Base-by-base conservation (phyloP, 2,329 filamentous ascomycete genomes). In the Penicillium oxalicum region DNA sequence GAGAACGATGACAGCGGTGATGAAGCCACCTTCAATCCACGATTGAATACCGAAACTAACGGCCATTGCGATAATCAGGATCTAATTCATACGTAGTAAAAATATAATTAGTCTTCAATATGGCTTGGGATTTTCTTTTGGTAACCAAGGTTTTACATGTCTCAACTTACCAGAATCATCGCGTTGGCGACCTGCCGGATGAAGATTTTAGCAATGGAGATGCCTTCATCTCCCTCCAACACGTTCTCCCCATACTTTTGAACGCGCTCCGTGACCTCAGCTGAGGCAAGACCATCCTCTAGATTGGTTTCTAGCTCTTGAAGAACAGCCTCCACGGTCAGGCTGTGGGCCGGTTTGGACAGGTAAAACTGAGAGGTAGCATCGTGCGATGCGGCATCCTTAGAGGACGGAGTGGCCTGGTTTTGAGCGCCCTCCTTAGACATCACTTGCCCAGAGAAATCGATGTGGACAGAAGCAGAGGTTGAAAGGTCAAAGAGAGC, bases 1-100 rank as follows among this genome's bases (percentile, higher is more conserved):
- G 34, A 81, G 69, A 3, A 74, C 61, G 51, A 83, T 82, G 57
- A 83, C 78, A 4, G 77, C 79, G 7, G 73, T 73, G 50, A 83
- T 79, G 42, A 82, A 80, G 45, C 76, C 79, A 24, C 78, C 79
- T 69, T 82, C 79, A 46, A 82, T 76, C 61, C 74, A 81, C 50
- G 80, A 78, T 33, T 73, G 65, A 25, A 80, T 77, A 32, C 77
- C 79, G 59, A 77, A 78, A 61, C 75, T 77, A 44, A 79, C 74
- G 49, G 82, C 83, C 82, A 87, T 88, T 58, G 87, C 86, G 62
- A 88, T 82, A 60, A 89, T 78, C 56, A 91, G 83, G 50, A 88
- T 84, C 84, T 88, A 57, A 47, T 78, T 5, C 4, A 11, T 7
- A 9, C 18, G 18, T 18, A 27, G 18, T 18, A 27, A 34, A 69